phyloP scores from a whole-genome alignment of 139 green algal species.

The Gonium pectorale region DNA sequence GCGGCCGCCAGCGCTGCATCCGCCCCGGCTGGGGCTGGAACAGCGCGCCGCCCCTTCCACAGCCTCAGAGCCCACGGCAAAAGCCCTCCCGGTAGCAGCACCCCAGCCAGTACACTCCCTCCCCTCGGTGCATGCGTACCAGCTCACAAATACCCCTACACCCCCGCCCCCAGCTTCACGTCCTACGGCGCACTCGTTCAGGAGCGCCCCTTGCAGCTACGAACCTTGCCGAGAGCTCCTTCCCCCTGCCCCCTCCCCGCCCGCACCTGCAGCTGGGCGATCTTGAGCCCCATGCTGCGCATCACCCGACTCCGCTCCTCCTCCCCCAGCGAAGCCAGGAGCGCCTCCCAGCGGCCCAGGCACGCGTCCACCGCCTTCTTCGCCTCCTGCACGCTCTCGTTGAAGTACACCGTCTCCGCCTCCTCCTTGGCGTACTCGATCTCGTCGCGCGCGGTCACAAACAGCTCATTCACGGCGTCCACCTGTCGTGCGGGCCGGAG shows the following conservation, averaged over 20 bases:
- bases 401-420: constrained; percentile 59
- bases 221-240: neutral
- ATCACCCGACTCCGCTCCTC: constrained; percentile 53
- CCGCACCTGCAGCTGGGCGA: constrained; percentile 65
- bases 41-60: too few relatives aligned
- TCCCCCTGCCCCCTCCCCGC: neutral
- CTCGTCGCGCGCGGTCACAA: constrained; percentile 65
- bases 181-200: too few relatives aligned
- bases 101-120: neutral
- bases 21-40: too few relatives aligned
- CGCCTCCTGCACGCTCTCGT: constrained; percentile 42
- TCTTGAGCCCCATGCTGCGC: constrained; percentile 67
- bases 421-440: constrained; percentile 62
- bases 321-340: constrained; percentile 46
- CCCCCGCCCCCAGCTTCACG: too few relatives aligned
- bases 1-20: too few relatives aligned
- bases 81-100: neutral
- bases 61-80: neutral
- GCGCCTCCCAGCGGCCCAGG: constrained; percentile 45
- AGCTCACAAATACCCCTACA: too few relatives aligned
- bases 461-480: constrained; percentile 62
- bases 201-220: too few relatives aligned
- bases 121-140: too few relatives aligned
- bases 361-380: constrained; percentile 42
- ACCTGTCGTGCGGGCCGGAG: constrained; percentile 44